phyloP scores from a whole-genome alignment of 768 basidiomycete genomes.

The Postia placenta region DNA sequence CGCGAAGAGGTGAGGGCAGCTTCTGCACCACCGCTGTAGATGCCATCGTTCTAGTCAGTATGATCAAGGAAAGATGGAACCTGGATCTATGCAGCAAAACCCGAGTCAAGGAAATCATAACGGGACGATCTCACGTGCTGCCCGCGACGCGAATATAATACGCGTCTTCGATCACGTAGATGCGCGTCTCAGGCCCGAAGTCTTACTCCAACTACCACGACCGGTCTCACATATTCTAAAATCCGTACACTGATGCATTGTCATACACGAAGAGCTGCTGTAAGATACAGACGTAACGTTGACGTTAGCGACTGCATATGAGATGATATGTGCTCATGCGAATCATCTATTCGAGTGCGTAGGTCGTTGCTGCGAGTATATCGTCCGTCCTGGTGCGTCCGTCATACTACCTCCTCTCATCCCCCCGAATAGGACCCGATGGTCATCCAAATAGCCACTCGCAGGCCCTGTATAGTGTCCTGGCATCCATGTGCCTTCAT shows the following conservation, averaged over 20 bases:
- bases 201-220: too few species aligned
- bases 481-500: slow-evolving; percentile 1
- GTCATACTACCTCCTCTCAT: slow-evolving; percentile 9
- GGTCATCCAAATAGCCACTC: slow-evolving; percentile 15
- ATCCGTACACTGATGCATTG: too few species aligned
- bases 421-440: slow-evolving; percentile 4
- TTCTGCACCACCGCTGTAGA: slow-evolving; percentile 18
- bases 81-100: not conserved
- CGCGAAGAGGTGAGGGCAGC: slow-evolving; percentile 27
- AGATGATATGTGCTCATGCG: not conserved
- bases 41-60: slow-evolving; percentile 20
- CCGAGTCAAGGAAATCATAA: slow-evolving; percentile 2
- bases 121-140: slow-evolving; percentile 1
- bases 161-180: not conserved
- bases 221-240: too few species aligned
- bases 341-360: slow-evolving; percentile 1
- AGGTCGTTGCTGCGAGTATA: slow-evolving; percentile 19
- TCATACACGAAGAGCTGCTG: too few species aligned
- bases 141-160: not conserved
- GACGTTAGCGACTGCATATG: too few species aligned
- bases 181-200: too few species aligned
- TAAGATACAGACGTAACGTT: too few species aligned
- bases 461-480: slow-evolving; percentile 15
- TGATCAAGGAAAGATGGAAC: slow-evolving; percentile 8
- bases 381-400: slow-evolving; percentile 22